Percentiles rank a stretch among this genome's conserved stretches.
phyloP scores from a whole-genome alignment of 2,329 filamentous ascomycete species.

The Penicillium nordicum region DNA sequence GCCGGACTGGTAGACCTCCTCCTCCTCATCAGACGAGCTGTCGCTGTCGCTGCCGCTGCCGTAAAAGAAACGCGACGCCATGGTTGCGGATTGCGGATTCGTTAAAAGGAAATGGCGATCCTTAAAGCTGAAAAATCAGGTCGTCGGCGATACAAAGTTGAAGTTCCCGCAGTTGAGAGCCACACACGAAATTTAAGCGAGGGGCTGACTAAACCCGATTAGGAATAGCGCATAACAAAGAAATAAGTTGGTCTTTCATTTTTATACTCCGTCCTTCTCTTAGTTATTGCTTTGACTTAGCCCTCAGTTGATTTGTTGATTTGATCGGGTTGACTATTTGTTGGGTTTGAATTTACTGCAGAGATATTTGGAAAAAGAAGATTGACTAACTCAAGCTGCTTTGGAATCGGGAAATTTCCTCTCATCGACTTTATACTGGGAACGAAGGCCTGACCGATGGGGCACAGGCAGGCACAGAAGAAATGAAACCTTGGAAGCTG shows the following conservation, averaged over 20 bases:
- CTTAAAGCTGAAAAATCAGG: conserved; percentile 21
- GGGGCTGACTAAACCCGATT: conserved; percentile 36
- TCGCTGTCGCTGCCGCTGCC: conserved; percentile 94
- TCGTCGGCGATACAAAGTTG: conserved; percentile 27
- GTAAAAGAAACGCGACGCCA: conserved; percentile 96
- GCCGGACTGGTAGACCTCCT: conserved; percentile 74
- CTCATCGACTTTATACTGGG: neutral
- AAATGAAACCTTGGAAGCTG: neutral
- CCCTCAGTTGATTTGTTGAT: too few species aligned
- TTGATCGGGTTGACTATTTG: neutral
- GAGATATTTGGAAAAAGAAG: neutral
- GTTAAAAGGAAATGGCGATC: conserved; percentile 15
- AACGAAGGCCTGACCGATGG: neutral
- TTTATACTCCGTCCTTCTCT: neutral
- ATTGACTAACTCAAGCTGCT: neutral
- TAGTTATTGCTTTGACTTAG: neutral
- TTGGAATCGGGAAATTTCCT: neutral
- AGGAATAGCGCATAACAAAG: conserved; percentile 20
- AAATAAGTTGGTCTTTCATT: neutral
- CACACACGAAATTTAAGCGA: conserved; percentile 49
- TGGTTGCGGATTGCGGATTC: conserved; percentile 39
- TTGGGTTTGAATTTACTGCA: neutral
- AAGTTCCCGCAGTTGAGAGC: conserved; percentile 27
- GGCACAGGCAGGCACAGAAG: neutral
- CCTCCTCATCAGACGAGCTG: conserved; percentile 90